Evolutionary conservation across 257 asterid species (phyloP).

Genomic region (Knoxia roxburghii): DNA sequence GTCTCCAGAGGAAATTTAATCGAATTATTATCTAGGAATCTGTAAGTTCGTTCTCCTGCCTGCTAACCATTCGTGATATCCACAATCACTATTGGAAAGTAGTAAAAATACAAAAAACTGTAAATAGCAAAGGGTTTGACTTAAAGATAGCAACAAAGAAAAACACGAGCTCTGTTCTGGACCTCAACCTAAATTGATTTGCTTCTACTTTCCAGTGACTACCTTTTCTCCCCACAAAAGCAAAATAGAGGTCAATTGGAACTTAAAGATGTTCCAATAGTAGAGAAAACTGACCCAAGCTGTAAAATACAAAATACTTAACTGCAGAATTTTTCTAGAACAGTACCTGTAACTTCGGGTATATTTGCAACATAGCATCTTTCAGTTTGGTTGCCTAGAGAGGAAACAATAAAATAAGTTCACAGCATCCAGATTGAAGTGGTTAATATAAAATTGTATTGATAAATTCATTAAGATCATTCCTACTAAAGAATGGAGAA

Average conservation of each 20-base stretch:
- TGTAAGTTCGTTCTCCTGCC: neutral
- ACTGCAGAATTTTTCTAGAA: neutral
- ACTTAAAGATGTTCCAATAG: neutral
- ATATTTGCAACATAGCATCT: slow-evolving; percentile 81
- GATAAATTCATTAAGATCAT: neutral
- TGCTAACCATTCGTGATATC: neutral
- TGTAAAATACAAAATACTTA: neutral
- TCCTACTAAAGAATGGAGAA: neutral
- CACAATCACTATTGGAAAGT: neutral
- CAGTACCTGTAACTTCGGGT: slow-evolving; percentile 79
- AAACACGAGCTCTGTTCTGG: neutral
- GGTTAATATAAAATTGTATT: neutral
- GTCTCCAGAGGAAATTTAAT: neutral
- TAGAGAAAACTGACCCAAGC: neutral
- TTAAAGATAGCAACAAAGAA: neutral
- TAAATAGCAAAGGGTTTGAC: neutral
- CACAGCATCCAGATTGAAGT: neutral
- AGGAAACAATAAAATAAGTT: slow-evolving; percentile 2
- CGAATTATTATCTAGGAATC: too few species aligned
- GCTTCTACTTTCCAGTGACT: neutral
- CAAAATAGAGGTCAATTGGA: neutral
- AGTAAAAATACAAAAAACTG: neutral
- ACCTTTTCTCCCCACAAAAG: neutral
- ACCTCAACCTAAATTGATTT: neutral
- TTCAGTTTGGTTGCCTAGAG: slow-evolving; percentile 69